Evolutionary conservation across 2,329 filamentous ascomycete genomes (phyloP).

Genomic region (Colletotrichum liaoningense): DNA sequence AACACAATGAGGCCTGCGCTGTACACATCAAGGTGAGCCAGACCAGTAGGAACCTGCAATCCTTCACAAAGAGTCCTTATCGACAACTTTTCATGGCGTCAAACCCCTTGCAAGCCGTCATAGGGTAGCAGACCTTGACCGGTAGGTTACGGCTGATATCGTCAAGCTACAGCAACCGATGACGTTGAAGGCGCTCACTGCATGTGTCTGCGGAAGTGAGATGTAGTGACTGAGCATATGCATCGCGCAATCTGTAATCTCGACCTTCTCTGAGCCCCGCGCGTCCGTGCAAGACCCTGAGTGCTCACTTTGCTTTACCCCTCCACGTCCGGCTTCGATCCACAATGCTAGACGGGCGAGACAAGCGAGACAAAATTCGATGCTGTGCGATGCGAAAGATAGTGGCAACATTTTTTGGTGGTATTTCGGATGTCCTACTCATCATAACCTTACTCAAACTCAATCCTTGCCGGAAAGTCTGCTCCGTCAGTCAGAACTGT

Average conservation of each 20-base stretch:
- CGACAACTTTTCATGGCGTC: neutral
- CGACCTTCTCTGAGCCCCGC: neutral
- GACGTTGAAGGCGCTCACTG: slow-evolving; percentile 8
- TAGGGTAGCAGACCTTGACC: neutral
- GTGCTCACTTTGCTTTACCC: neutral
- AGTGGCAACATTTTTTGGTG: neutral
- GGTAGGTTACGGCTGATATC: neutral
- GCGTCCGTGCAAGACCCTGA: slow-evolving; percentile 2
- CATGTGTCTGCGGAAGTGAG: neutral
- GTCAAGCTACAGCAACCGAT: neutral
- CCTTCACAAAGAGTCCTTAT: neutral
- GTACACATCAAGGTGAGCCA: neutral
- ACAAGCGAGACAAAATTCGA: slow-evolving; percentile 7
- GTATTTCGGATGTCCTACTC: neutral
- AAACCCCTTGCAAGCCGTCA: neutral
- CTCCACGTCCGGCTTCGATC: neutral
- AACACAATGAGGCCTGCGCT: neutral
- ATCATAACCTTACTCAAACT: neutral
- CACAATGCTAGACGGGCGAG: neutral
- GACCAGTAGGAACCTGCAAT: neutral
- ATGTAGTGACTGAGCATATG: neutral
- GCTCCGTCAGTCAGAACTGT: neutral
- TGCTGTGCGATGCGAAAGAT: slow-evolving; percentile 23
- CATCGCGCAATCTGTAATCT: neutral
- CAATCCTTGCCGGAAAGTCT: slow-evolving; percentile 9